phyloP scores from a whole-genome alignment of 345 rosid species.

The Syzygium aqueum region DNA sequence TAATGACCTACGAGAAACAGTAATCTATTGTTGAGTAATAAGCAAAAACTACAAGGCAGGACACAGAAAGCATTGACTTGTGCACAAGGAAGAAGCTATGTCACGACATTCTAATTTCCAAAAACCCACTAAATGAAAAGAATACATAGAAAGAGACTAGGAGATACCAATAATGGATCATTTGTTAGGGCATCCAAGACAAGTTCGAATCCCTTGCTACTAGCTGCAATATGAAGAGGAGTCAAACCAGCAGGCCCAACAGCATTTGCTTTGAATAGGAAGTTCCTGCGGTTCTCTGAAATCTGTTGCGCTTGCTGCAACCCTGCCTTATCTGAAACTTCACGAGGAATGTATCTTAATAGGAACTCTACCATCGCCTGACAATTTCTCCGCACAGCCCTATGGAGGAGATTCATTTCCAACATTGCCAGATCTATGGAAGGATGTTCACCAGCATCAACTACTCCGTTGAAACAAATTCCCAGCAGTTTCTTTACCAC shows the following conservation, averaged over 20 bases:
- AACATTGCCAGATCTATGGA: slow-evolving; percentile 33
- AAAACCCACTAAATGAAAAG: background rate
- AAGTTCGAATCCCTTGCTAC: slow-evolving; percentile 41
- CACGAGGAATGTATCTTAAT: slow-evolving; percentile 27
- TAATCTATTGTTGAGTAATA: background rate
- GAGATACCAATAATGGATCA: slow-evolving; percentile 54
- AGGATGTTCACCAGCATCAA: slow-evolving; percentile 28
- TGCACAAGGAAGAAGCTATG: background rate
- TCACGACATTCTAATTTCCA: background rate
- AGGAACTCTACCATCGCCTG: slow-evolving; percentile 47
- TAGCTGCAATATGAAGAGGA: slow-evolving; percentile 69
- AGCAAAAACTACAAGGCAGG: background rate
- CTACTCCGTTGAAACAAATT: slow-evolving; percentile 29
- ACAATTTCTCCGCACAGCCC: slow-evolving; percentile 49
- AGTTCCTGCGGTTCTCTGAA: slow-evolving; percentile 1
- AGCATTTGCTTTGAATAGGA: slow-evolving; percentile 39
- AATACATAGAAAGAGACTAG: background rate
- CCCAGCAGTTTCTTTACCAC: slow-evolving; percentile 52
- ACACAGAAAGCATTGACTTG: background rate
- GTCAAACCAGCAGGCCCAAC: slow-evolving; percentile 59
- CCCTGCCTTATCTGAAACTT: slow-evolving; percentile 15
- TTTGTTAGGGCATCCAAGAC: slow-evolving; percentile 55
- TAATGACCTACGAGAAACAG: background rate
- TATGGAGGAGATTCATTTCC: slow-evolving; percentile 54
- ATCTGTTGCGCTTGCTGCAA: slow-evolving; percentile 8